Percentiles rank a stretch among this genome's conserved stretches.
These are phyloP conservation scores for Mycosphaerella sp. DNA, from an alignment of 2,329 filamentous ascomycete genomes.

Conservation along the genomic window DNA sequence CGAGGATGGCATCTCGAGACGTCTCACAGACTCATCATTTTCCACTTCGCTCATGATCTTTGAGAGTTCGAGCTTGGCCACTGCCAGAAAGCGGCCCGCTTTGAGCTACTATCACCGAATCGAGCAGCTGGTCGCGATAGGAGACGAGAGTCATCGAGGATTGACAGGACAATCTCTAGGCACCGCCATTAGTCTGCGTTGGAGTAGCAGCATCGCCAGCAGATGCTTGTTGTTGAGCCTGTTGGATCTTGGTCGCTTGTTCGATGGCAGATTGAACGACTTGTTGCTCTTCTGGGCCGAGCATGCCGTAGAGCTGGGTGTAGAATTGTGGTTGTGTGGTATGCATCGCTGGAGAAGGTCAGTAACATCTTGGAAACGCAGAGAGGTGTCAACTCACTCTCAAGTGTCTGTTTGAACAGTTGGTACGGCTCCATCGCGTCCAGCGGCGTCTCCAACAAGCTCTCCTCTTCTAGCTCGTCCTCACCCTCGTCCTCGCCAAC, in stretches of 20 bases:
- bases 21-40: too few species aligned
- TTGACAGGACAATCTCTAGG: background rate
- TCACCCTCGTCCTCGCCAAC: constrained; percentile 60
- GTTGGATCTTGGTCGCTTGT: constrained; percentile 55
- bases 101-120: background rate
- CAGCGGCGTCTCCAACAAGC: constrained; percentile 84
- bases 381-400: constrained; percentile 36
- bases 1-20: too few species aligned
- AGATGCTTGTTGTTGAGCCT: constrained; percentile 18
- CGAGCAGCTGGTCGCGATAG: too few species aligned
- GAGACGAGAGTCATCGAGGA: background rate
- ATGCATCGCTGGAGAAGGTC: constrained; percentile 56
- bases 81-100: background rate
- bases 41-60: too few species aligned
- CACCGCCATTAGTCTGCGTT: constrained; percentile 4
- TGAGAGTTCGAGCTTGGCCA: too few species aligned
- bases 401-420: constrained; percentile 67
- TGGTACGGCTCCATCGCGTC: constrained; percentile 94
- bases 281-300: constrained; percentile 73
- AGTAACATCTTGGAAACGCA: background rate
- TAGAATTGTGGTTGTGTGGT: constrained; percentile 86
- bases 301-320: constrained; percentile 67
- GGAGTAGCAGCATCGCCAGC: constrained; percentile 8
- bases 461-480: constrained; percentile 86
- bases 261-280: constrained; percentile 73